Evolutionary conservation across 768 basidiomycete genomes (phyloP).

Genomic region (Pholiota microspora): DNA sequence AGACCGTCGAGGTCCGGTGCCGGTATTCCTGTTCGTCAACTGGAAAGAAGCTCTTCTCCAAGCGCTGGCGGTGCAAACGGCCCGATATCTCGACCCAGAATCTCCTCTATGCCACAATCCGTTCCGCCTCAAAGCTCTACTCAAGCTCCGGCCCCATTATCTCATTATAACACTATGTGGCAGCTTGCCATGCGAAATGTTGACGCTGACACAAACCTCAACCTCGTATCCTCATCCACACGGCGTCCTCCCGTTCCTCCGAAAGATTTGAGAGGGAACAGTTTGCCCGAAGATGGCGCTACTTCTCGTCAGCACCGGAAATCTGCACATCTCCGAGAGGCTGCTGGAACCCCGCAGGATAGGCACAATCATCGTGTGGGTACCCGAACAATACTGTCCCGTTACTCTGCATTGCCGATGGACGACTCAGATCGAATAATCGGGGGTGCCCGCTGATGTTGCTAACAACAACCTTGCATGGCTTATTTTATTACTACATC

Average conservation of each 20-base stretch:
- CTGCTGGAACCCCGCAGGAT: background rate
- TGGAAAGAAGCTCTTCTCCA: background rate
- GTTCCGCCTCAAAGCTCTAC: background rate
- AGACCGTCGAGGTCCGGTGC: background rate
- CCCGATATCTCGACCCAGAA: background rate
- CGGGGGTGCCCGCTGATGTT: no score
- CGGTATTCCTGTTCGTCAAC: background rate
- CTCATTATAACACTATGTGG: background rate
- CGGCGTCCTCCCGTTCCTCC: constrained; percentile 1
- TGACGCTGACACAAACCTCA: background rate
- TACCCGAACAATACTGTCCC: background rate
- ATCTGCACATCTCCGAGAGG: background rate
- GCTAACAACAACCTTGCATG: background rate
- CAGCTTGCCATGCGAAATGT: background rate
- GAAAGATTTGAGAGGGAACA: background rate
- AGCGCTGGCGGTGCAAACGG: background rate
- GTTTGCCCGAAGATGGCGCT: background rate
- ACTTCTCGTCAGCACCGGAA: background rate
- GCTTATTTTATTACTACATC: background rate
- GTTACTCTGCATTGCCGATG: background rate
- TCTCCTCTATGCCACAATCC: background rate
- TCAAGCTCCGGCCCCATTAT: background rate
- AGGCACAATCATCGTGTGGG: background rate
- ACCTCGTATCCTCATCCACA: no score
- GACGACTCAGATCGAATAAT: no score